phyloP scores from a whole-genome alignment of 1,139 yeast genomes.

The Debaryomyces singareniensis region DNA sequence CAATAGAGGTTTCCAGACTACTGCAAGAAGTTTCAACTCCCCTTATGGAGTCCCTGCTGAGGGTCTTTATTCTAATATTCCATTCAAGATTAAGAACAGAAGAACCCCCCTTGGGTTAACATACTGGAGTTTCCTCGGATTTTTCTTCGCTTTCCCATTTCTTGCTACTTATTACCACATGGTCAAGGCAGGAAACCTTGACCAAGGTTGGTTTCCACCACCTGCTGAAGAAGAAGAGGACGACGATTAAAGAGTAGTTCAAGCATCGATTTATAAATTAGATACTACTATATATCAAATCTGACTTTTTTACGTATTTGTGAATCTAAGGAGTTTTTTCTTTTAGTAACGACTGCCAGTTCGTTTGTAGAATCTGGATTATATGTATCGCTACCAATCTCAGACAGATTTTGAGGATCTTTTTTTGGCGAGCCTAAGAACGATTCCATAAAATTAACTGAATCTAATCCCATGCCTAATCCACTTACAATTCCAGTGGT shows the following conservation, averaged over 20 bases:
- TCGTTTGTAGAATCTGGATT: conserved; percentile 11
- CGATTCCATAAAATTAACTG: conserved; percentile 13
- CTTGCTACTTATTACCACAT: conserved; percentile 62
- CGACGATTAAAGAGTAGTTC: not conserved
- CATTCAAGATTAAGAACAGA: conserved; percentile 90
- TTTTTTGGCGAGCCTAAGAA: conserved; percentile 12
- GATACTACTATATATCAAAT: conserved; percentile 14
- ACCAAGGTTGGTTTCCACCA: conserved; percentile 1
- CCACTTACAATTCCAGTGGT: conserved; percentile 3
- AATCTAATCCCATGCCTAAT: conserved; percentile 13
- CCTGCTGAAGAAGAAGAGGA: not conserved
- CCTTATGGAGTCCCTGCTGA: conserved; percentile 50
- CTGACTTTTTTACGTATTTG: conserved; percentile 20
- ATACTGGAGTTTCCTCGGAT: conserved; percentile 74
- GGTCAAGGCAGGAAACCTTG: conserved; percentile 60
- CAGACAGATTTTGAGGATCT: conserved; percentile 6
- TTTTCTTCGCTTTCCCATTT: conserved; percentile 58
- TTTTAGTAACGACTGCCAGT: conserved; percentile 13
- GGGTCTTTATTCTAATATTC: conserved; percentile 88
- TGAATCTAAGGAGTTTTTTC: conserved; percentile 8
- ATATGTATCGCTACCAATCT: conserved; percentile 12
- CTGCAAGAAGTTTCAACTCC: conserved; percentile 27
- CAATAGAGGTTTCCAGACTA: conserved; percentile 35
- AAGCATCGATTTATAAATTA: conserved; percentile 7
- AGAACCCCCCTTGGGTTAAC: conserved; percentile 78